Evolutionary conservation across 257 asterid genomes (phyloP).

Genomic region (Solanum pinnatisectum): DNA sequence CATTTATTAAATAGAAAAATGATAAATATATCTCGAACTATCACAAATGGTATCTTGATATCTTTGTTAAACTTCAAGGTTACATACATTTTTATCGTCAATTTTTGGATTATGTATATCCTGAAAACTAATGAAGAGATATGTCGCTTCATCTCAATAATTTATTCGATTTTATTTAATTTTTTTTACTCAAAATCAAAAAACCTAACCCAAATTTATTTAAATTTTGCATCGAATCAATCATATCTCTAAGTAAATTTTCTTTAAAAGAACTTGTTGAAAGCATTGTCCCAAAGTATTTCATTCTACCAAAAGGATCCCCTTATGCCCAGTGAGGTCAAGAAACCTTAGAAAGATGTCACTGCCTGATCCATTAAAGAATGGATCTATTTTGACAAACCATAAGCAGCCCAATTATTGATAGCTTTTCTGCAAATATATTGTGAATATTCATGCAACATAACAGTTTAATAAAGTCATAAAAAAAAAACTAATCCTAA

Average conservation of each 20-base stretch:
- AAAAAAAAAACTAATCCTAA: not conserved
- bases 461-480: not conserved
- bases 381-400: not conserved
- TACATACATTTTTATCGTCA: no score
- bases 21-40: no score
- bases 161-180: no score
- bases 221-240: no score
- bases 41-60: not conserved
- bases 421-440: not conserved
- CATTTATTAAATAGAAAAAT: not conserved
- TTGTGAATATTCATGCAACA: not conserved
- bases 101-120: not conserved
- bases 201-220: not conserved
- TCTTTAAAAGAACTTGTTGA: not conserved
- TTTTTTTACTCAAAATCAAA: no score
- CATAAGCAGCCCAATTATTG: not conserved
- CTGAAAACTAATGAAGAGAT: no score
- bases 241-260: no score
- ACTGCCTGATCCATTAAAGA: not conserved
- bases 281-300: not conserved
- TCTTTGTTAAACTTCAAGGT: no score
- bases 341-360: not conserved
- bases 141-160: not conserved
- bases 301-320: not conserved
- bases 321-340: not conserved